Base-by-base conservation (phyloP, 768 basidiomycete genomes). In the Suillus lakei region DNA sequence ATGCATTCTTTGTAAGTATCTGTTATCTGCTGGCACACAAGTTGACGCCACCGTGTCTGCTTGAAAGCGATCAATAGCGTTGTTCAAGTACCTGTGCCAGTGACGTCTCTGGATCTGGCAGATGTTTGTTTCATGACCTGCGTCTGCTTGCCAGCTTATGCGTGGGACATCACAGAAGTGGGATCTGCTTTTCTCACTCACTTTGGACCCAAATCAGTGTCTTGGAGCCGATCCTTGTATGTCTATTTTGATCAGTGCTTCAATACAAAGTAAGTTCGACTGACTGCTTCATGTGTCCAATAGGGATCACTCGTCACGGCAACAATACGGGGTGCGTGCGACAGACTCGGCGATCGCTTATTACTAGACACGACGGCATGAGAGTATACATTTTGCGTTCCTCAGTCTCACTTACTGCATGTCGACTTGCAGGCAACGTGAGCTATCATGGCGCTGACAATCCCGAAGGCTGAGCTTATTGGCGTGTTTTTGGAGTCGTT, bases 401-500 rank as follows among this genome's bases (percentile, higher is more conserved):
- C 23, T 58, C 18, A 26, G 4, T 28, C 10, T 59, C 6, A 41
- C 39, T 13, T 13, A 26, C 21, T 4, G 36, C 30, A 65, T 53
- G 46, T 34, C 64, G 38, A 21, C 48, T 36, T 41, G 36, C 56
- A 60, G 63, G 43, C 21, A 34, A 16, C 32, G 15, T 16, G 38
- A 41, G 43, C 51, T n/a, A 56, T 41, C 26, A 66, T 67, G 64
- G 18, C 60, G n/a, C 28, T 67, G 34, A 58, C 59, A 32, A 56
- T 48, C 16, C 26, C 66, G 26, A 51, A 56, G 21, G 64, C 66
- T 56, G 60, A 67, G 60, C 66, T 67, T 26, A 66, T 30, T 7
- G 66, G 66, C 4, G 66, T 61, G 16, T 67, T 66, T 46, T 21
- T 66, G 34, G 66, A 66, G 34, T 65, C 66, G 16, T 18, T 67